Base-by-base conservation (phyloP, 2,329 filamentous ascomycete species). In the Clathrospora elynae region DNA sequence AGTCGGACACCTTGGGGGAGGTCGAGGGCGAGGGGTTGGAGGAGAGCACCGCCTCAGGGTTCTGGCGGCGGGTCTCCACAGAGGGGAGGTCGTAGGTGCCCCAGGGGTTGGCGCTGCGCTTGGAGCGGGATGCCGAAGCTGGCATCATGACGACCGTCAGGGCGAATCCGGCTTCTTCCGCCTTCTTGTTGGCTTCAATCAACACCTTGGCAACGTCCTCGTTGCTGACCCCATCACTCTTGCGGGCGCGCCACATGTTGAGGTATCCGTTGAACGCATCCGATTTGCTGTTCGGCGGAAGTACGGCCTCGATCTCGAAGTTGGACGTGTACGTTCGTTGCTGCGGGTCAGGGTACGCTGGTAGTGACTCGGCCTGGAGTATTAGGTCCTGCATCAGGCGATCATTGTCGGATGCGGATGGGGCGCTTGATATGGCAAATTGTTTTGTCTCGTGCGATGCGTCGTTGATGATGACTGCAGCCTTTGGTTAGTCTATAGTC, bases 141-240 rank as follows among this genome's bases (percentile, higher is more conserved):
- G 68, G 67, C 66, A 70, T 69, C 17, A 72, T 49, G 35, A 72
- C 67, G 12, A 73, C 43, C 14, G 70, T 73, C 24, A 63, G 53
- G 10, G 66, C 53, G 36, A 63, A 64, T 22, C 57, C 57, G 1
- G 39, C 16, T 22, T 46, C 38, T 18, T 43, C 33, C 8, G 41
- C 51, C 46, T 55, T 53, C 14, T 43, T 38, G 23, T 41, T 43
- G 30, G 46, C 33, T 19, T 38, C 24, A 41, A 24, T 17, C 12
- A 61, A 39, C 19, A 47, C 34, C 6, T 47, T 26, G 33, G 52
- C 52, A 4, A 64, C 37, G 17, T 48, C 37, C 24, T 57, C 40
- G 34, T 34, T 20, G 20, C 49, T 40, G 19, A 52, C 41, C 17
- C 51, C 49, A 40, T 54, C 51, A 38, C 32, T 53, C 51, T 63